Evolutionary conservation across 306 rosid species (phyloP).

Genomic region (Citrullus colocynthis): DNA sequence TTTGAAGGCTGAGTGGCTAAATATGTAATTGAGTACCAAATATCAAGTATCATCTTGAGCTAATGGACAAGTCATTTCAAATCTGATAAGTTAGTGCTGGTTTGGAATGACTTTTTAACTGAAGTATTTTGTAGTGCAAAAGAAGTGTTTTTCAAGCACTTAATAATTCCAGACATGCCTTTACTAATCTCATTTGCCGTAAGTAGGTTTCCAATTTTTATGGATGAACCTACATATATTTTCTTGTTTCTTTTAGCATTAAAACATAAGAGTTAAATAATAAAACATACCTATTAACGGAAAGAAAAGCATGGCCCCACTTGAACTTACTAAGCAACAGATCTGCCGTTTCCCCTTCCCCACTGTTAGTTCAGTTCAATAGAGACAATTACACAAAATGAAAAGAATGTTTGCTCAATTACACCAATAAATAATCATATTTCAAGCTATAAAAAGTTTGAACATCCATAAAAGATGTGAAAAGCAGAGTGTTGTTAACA

Average conservation of each 20-base stretch:
- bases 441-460: neutral
- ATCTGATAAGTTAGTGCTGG: too few species aligned
- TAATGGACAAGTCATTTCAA: too few species aligned
- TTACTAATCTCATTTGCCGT: neutral
- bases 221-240: too few species aligned
- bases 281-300: conserved; percentile 58
- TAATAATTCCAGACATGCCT: neutral
- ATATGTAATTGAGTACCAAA: neutral
- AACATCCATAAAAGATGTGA: neutral
- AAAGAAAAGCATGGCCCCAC: conserved; percentile 91
- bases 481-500: neutral
- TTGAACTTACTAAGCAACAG: conserved; percentile 83
- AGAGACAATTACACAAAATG: neutral
- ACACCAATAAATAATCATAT: neutral
- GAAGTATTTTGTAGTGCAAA: neutral
- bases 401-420: neutral
- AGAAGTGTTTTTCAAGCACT: neutral
- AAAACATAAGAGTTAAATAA: neutral
- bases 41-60: neutral
- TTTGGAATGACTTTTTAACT: too few species aligned
- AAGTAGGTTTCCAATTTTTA: neutral
- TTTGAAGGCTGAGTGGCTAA: neutral
- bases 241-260: too few species aligned
- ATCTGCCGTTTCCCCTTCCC: conserved; percentile 86
- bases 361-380: conserved; percentile 38